Conservation (phyloP, 805 yeast species). For the Candida patagonica region DNA sequence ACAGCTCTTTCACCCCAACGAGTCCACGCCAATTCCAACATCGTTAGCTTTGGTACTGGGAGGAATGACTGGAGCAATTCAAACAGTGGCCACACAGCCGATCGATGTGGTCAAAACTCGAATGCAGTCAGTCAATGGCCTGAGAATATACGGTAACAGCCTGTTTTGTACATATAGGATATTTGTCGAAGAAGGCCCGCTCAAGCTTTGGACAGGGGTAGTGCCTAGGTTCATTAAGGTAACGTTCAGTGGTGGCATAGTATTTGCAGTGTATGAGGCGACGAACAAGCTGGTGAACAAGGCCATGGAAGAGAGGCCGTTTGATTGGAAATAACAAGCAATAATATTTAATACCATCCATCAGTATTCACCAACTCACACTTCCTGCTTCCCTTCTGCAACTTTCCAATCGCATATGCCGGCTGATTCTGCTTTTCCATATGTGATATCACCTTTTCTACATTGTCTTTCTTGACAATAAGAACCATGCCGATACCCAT, state of each 20-base stretch:
- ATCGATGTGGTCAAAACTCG: constrained; percentile 80
- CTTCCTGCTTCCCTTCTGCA: constrained; percentile 37
- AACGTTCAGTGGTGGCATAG: constrained; percentile 60
- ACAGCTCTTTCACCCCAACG: constrained; percentile 37
- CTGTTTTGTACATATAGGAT: constrained; percentile 28
- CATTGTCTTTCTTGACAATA: constrained; percentile 66
- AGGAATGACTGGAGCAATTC: constrained; percentile 58
- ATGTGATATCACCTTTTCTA: constrained; percentile 41
- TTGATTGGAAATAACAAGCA: constrained; percentile 22
- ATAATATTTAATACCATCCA: constrained; percentile 23
- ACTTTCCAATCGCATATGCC: constrained; percentile 60
- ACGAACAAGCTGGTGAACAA: constrained; percentile 39
- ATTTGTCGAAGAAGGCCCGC: constrained; percentile 34
- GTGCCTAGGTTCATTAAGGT: constrained; percentile 61
- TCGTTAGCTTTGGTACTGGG: constrained; percentile 37
- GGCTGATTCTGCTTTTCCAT: constrained; percentile 62
- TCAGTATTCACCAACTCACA: constrained; percentile 27
- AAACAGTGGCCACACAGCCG: constrained; percentile 76
- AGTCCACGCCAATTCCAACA: constrained; percentile 19
- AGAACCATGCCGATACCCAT: constrained; percentile 96
- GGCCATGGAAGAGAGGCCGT: constrained; percentile 32
- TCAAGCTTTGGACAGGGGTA: constrained; percentile 29
- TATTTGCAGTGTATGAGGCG: constrained; percentile 53
- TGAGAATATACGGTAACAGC: constrained; percentile 27
- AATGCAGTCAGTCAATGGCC: constrained; percentile 54